These are phyloP conservation scores for Hippophae tibetana DNA, from an alignment of 306 rosid species.

Conservation along the genomic window DNA sequence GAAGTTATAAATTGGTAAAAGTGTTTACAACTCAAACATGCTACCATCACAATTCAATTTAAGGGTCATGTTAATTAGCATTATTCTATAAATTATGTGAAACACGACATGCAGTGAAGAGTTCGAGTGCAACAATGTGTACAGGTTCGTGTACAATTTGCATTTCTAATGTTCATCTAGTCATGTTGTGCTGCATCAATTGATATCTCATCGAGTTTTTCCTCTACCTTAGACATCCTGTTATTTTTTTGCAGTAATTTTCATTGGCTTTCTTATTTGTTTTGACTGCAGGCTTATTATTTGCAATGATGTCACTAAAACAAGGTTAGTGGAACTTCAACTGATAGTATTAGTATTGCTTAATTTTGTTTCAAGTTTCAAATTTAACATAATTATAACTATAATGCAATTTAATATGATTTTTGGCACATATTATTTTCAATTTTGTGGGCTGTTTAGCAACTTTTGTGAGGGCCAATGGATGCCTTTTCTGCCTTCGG, in stretches of 20 bases:
- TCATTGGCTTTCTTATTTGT: slow-evolving; percentile 72
- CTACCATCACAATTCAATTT: no score
- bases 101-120: no score
- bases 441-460: slow-evolving; percentile 82
- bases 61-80: no score
- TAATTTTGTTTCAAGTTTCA: not conserved
- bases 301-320: slow-evolving; percentile 70
- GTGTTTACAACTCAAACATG: no score
- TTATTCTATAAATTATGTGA: no score
- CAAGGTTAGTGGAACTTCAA: slow-evolving; percentile 50
- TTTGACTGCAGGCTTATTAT: slow-evolving; percentile 63
- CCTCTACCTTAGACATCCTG: slow-evolving; percentile 7
- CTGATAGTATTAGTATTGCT: not conserved
- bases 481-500: slow-evolving; percentile 85
- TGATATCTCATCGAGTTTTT: not conserved
- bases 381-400: not conserved
- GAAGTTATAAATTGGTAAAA: no score
- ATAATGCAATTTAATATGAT: slow-evolving; percentile 60
- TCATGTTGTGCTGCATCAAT: not conserved
- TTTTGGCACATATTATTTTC: slow-evolving; percentile 75
- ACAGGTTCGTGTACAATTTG: not conserved
- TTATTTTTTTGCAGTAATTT: slow-evolving; percentile 56
- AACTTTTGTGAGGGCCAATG: slow-evolving; percentile 79
- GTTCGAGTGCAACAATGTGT: no score
- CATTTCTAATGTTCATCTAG: not conserved